Percentiles rank a stretch among this genome's conserved stretches.
Evolutionary conservation across 805 yeast genomes (phyloP).

Genomic region (Monosporozyma yasuniensis): DNA sequence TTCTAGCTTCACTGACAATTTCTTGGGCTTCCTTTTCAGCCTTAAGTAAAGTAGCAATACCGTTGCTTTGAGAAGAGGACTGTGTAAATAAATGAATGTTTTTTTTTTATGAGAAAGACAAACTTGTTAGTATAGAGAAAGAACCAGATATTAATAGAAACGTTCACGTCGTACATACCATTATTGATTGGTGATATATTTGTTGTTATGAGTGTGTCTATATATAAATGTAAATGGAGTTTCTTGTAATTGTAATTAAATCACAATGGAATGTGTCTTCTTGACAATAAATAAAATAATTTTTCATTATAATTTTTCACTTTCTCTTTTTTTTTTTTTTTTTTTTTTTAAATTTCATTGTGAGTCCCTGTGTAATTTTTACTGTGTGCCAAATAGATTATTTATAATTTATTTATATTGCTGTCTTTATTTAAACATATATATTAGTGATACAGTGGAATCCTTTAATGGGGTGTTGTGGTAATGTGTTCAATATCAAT

Average conservation of each 20-base stretch:
- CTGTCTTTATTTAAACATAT: no score
- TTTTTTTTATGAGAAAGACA: background rate
- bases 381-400: no score
- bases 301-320: no score
- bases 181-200: background rate
- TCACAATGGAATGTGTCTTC: slow-evolving; percentile 1
- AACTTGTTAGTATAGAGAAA: background rate
- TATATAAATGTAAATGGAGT: background rate
- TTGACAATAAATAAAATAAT: background rate
- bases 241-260: background rate
- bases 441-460: no score
- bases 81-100: background rate
- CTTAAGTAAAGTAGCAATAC: slow-evolving; percentile 35
- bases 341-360: background rate
- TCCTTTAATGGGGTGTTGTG: no score
- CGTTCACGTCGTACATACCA: slow-evolving; percentile 1
- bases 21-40: slow-evolving; percentile 98
- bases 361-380: background rate
- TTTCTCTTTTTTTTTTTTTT: no score
- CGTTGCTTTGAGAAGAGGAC: slow-evolving; percentile 17
- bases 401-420: no score
- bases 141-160: background rate
- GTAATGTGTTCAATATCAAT: no score
- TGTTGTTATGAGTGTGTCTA: background rate
- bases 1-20: slow-evolving; percentile 87